Percentiles rank a stretch among this genome's conserved stretches.
phyloP scores from a whole-genome alignment of 1,139 yeast species.

The Kodamaea sp. region DNA sequence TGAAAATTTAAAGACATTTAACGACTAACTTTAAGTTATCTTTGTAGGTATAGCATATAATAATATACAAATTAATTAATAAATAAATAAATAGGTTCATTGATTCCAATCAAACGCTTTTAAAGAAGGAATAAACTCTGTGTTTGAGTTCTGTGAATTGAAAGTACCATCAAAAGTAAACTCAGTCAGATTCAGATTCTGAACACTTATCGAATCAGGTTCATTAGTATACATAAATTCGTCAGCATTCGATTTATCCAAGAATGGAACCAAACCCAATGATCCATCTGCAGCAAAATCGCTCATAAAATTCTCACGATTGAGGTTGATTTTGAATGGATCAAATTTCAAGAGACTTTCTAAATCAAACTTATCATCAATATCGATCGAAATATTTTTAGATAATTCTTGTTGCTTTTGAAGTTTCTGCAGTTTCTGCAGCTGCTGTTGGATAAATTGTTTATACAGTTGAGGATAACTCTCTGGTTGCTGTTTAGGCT shows the following conservation, averaged over 20 bases:
- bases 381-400: slow-evolving; percentile 1
- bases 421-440: not conserved
- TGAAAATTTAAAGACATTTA: too few relatives aligned
- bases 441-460: not conserved
- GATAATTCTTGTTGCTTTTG: not conserved
- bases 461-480: not conserved
- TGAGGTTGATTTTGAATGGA: slow-evolving; percentile 37
- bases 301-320: slow-evolving; percentile 37
- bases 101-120: too few relatives aligned
- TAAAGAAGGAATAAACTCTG: too few relatives aligned
- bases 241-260: slow-evolving; percentile 19
- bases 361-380: slow-evolving; percentile 10
- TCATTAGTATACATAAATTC: not conserved
- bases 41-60: too few relatives aligned
- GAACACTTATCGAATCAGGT: not conserved
- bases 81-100: too few relatives aligned
- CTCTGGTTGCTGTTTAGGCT: not conserved
- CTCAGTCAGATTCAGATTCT: too few relatives aligned
- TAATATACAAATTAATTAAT: too few relatives aligned
- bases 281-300: slow-evolving; percentile 72
- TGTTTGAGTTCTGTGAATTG: too few relatives aligned
- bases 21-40: too few relatives aligned
- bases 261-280: slow-evolving; percentile 56
- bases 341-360: slow-evolving; percentile 37
- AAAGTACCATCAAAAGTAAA: too few relatives aligned